Conservation (phyloP, 2,329 filamentous ascomycete species). For the Penicillium frequentans region DNA sequence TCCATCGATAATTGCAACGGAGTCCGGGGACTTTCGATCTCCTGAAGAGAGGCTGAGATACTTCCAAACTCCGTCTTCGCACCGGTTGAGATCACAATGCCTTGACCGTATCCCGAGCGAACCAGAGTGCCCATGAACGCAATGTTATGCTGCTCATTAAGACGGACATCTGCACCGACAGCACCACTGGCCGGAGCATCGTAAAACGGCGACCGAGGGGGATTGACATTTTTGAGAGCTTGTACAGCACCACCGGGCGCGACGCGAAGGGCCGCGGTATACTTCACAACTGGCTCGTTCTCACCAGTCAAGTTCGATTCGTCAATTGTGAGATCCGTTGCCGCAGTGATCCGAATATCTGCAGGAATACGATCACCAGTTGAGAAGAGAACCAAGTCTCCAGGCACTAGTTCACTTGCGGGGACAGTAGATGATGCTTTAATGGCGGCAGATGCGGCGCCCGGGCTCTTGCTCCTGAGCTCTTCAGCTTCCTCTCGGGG, state of each 20-base stretch:
- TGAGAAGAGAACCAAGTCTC: conserved; percentile 89
- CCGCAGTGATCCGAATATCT: conserved; percentile 89
- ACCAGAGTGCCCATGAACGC: conserved; percentile 98
- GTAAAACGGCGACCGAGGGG: conserved; percentile 57
- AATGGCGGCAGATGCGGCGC: conserved; percentile 62
- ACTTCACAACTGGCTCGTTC: conserved; percentile 86
- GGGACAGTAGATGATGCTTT: conserved; percentile 83
- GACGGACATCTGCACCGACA: conserved; percentile 64
- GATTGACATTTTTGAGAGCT: conserved; percentile 33
- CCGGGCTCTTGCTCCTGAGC: conserved; percentile 47
- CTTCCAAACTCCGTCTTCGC: conserved; percentile 92
- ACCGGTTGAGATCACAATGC: conserved; percentile 95
- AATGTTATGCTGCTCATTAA: conserved; percentile 82
- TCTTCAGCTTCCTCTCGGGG: conserved; percentile 49
- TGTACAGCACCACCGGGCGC: conserved; percentile 30
- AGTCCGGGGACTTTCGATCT: conserved; percentile 92
- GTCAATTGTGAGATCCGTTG: conserved; percentile 88
- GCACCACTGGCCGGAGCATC: conserved; percentile 59
- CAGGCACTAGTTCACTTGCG: conserved; percentile 83
- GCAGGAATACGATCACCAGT: conserved; percentile 96
- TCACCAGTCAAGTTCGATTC: conserved; percentile 96
- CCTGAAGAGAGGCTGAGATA: conserved; percentile 89
- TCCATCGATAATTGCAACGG: conserved; percentile 97
- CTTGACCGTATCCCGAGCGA: conserved; percentile 90
- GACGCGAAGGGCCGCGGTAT: conserved; percentile 59